These are phyloP conservation scores for Plasmodium yoelii DNA, from an alignment of 169 alveolate species.

Conservation along the genomic window DNA sequence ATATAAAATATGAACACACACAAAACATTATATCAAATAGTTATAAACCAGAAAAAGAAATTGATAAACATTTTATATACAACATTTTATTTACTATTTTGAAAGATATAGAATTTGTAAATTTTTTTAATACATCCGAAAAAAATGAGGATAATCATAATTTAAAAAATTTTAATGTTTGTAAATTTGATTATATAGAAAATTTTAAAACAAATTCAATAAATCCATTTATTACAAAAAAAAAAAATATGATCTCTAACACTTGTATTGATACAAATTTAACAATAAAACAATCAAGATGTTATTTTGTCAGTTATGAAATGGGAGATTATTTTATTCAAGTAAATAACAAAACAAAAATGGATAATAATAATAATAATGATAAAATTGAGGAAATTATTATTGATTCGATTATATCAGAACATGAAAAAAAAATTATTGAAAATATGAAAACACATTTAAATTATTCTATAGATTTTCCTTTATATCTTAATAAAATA, in stretches of 20 bases:
- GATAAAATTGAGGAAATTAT: not conserved
- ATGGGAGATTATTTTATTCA: constrained; percentile 7
- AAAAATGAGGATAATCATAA: no score
- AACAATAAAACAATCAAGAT: not conserved
- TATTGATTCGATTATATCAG: not conserved
- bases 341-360: not conserved
- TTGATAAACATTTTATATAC: no score
- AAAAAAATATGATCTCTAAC: not conserved
- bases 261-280: not conserved
- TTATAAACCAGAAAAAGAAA: no score
- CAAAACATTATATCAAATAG: no score
- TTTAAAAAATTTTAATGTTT: no score
- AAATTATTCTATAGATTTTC: constrained; percentile 9
- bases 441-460: constrained; percentile 22
- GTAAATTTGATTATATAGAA: no score
- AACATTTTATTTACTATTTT: no score
- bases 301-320: constrained; percentile 20
- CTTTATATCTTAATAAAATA: constrained; percentile 23
- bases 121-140: no score
- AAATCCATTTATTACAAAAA: not conserved
- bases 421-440: constrained; percentile 13
- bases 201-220: not conserved
- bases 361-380: not conserved
- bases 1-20: no score
- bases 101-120: no score